Evolutionary conservation across 805 yeast species (phyloP).

Genomic region (Geotrichum ghanense): DNA sequence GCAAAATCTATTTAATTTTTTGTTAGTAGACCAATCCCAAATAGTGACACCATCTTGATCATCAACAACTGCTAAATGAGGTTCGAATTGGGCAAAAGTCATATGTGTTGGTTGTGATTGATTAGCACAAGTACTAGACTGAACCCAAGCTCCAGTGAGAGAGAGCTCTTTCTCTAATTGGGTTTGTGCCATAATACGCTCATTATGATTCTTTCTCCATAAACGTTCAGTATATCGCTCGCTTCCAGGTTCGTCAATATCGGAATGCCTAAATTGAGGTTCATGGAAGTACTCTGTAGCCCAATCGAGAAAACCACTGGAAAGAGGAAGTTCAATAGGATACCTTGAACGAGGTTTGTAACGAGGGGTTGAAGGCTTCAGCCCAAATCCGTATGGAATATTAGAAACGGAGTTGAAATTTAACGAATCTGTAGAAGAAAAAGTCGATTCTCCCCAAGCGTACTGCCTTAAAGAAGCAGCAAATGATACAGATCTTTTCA

Average conservation of each 20-base stretch:
- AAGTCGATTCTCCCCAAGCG: background rate
- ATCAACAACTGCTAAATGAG: slow-evolving; percentile 66
- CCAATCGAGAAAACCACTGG: slow-evolving; percentile 30
- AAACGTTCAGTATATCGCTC: slow-evolving; percentile 66
- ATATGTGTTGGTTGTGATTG: slow-evolving; percentile 70
- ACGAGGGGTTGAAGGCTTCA: slow-evolving; percentile 22
- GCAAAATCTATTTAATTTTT: slow-evolving; percentile 55
- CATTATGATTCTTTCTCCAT: slow-evolving; percentile 89
- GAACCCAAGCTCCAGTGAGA: slow-evolving; percentile 75
- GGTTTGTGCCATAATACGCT: slow-evolving; percentile 72
- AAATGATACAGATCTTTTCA: slow-evolving; percentile 19
- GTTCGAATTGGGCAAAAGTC: slow-evolving; percentile 84
- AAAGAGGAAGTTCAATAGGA: slow-evolving; percentile 21
- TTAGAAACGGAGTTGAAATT: slow-evolving; percentile 14
- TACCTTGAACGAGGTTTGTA: slow-evolving; percentile 13
- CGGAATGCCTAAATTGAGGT: slow-evolving; percentile 82
- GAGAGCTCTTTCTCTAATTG: slow-evolving; percentile 84
- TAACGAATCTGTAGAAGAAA: slow-evolving; percentile 1
- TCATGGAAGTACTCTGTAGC: slow-evolving; percentile 85
- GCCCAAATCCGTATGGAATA: slow-evolving; percentile 23
- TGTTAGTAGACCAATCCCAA: slow-evolving; percentile 72
- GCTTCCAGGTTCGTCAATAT: slow-evolving; percentile 86
- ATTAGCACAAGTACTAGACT: slow-evolving; percentile 48
- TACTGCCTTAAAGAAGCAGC: slow-evolving; percentile 9
- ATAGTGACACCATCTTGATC: slow-evolving; percentile 74